Evolutionary conservation across 371 early-diverging fungal genomes (phyloP).

Genomic region (Cokeromyces recurvatus): DNA sequence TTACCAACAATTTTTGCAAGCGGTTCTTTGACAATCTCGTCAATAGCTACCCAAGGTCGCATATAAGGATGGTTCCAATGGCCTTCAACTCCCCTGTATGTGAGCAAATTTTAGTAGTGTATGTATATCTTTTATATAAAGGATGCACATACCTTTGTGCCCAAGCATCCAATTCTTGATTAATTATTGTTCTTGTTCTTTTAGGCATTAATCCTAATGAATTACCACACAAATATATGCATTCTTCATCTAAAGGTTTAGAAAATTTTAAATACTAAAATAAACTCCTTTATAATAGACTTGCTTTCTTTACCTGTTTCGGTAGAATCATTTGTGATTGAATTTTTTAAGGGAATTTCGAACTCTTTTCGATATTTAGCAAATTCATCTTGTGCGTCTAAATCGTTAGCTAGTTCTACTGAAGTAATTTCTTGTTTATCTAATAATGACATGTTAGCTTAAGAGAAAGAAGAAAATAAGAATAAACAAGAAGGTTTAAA

Average conservation of each 20-base stretch:
- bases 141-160: slow-evolving; percentile 43
- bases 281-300: too few species aligned
- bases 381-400: slow-evolving; percentile 62
- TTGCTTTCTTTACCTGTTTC: too few species aligned
- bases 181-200: slow-evolving; percentile 58
- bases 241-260: slow-evolving; percentile 20
- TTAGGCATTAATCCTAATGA: slow-evolving; percentile 89
- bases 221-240: slow-evolving; percentile 89
- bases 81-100: slow-evolving; percentile 73
- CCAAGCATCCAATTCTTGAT: slow-evolving; percentile 92
- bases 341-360: too few species aligned
- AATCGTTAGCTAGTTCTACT: slow-evolving; percentile 51
- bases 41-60: slow-evolving; percentile 89
- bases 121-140: neutral
- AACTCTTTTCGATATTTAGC: slow-evolving; percentile 60
- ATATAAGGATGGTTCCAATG: slow-evolving; percentile 80
- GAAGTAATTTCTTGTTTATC: too few species aligned
- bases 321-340: too few species aligned
- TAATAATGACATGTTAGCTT: too few species aligned
- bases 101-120: neutral
- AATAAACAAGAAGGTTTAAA: too few species aligned
- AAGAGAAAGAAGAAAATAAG: too few species aligned
- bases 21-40: slow-evolving; percentile 69
- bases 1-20: slow-evolving; percentile 79
- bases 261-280: too few species aligned